phyloP scores from a whole-genome alignment of 2,329 filamentous ascomycete genomes.

The Xylariaceae sp. region DNA sequence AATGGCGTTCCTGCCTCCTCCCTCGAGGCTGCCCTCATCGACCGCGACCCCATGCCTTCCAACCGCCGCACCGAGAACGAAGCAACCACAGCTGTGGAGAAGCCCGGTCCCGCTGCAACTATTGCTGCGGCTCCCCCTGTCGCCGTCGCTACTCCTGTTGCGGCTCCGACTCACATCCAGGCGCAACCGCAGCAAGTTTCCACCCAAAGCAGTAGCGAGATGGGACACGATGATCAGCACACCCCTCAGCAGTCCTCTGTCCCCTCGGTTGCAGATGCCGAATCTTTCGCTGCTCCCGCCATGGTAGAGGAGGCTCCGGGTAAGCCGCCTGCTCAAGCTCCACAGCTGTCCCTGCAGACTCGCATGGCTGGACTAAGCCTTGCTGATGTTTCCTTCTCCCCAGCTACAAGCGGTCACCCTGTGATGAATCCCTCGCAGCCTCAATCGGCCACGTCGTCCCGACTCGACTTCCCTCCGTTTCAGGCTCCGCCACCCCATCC shows the following conservation, averaged over 20 bases:
- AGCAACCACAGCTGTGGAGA: slow-evolving; percentile 24
- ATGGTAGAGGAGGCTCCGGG: slow-evolving; percentile 13
- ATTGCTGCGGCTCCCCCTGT: slow-evolving; percentile 6
- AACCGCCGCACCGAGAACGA: slow-evolving; percentile 20
- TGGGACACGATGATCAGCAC: background rate
- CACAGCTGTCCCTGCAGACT: background rate
- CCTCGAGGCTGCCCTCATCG: slow-evolving; percentile 30
- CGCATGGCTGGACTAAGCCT: background rate
- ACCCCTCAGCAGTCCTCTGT: slow-evolving; percentile 5
- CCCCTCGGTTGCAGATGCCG: slow-evolving; percentile 8
- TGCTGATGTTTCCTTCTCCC: slow-evolving; percentile 3
- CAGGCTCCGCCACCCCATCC: slow-evolving; percentile 16
- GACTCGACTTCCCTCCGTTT: slow-evolving; percentile 17
- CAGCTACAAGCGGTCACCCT: slow-evolving; percentile 8
- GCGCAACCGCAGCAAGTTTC: slow-evolving; percentile 3
- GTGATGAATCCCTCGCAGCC: slow-evolving; percentile 16
- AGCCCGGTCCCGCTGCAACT: slow-evolving; percentile 16
- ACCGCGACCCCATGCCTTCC: slow-evolving; percentile 18
- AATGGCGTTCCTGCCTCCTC: slow-evolving; percentile 26
- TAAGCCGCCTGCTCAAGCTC: slow-evolving; percentile 1
- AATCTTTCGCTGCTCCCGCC: slow-evolving; percentile 1
- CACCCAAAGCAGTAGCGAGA: slow-evolving; percentile 5
- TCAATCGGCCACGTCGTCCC: slow-evolving; percentile 20
- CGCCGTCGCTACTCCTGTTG: slow-evolving; percentile 22
- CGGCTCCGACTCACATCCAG: slow-evolving; percentile 6